Evolutionary conservation across 2,329 filamentous ascomycete genomes (phyloP).

Genomic region (Claviceps monticola): DNA sequence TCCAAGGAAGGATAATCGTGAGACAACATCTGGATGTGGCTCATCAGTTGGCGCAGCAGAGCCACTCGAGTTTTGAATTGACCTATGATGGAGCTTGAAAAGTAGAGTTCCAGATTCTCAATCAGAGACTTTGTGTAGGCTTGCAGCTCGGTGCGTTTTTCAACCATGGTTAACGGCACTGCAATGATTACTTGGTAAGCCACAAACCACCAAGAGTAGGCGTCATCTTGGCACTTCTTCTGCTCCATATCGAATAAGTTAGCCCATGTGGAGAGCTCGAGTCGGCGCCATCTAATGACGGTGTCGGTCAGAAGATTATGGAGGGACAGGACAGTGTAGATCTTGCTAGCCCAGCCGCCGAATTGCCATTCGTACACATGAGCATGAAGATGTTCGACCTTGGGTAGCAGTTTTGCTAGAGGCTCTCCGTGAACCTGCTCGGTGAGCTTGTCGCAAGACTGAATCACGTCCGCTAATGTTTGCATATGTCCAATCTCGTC

Average conservation of each 20-base stretch:
- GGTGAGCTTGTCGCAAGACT: slow-evolving; percentile 60
- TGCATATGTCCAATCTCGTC: slow-evolving; percentile 60
- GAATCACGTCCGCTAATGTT: slow-evolving; percentile 64
- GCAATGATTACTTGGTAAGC: slow-evolving; percentile 83
- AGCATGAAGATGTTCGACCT: slow-evolving; percentile 73
- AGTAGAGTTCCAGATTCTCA: slow-evolving; percentile 66
- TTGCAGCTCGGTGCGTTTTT: slow-evolving; percentile 43
- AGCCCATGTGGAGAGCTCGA: slow-evolving; percentile 88
- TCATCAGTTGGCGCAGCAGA: slow-evolving; percentile 51
- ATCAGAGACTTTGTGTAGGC: slow-evolving; percentile 56
- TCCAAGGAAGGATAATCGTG: slow-evolving; percentile 44
- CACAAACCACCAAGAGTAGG: slow-evolving; percentile 90
- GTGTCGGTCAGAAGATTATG: slow-evolving; percentile 69
- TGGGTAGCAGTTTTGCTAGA: slow-evolving; percentile 71
- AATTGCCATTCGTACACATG: slow-evolving; percentile 89
- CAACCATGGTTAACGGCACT: slow-evolving; percentile 52
- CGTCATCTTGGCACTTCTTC: slow-evolving; percentile 60
- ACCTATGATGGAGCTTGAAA: slow-evolving; percentile 64
- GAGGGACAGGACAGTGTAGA: slow-evolving; percentile 53
- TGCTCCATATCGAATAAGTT: slow-evolving; percentile 76
- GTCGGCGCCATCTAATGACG: slow-evolving; percentile 76
- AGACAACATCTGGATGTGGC: slow-evolving; percentile 49
- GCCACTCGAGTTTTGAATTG: slow-evolving; percentile 63
- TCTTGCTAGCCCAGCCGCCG: slow-evolving; percentile 68
- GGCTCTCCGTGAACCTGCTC: slow-evolving; percentile 68